A percentile compares a stretch with the other conserved stretches of the same genome.
Conservation (phyloP, 441 rosid species). For the Pelargonium cotyledonis region DNA sequence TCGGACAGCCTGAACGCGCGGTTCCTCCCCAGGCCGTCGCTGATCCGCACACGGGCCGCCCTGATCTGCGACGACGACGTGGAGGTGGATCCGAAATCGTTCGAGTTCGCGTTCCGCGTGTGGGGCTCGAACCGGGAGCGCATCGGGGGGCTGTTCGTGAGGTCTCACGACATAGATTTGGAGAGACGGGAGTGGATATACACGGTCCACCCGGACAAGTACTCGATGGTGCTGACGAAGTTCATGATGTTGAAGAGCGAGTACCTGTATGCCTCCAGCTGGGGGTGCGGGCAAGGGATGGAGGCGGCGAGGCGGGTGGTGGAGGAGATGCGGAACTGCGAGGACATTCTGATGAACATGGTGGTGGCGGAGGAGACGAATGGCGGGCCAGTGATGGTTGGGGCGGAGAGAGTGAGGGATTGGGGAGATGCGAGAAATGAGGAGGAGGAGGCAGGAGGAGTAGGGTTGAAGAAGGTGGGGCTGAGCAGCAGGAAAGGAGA, state of each 20-base stretch:
- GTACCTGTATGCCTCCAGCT: slow-evolving; percentile 59
- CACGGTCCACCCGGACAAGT: slow-evolving; percentile 73
- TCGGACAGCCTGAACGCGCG: slow-evolving; percentile 74
- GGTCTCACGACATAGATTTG: slow-evolving; percentile 72
- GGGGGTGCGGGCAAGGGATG: slow-evolving; percentile 51
- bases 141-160: slow-evolving; percentile 58
- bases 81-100: slow-evolving; percentile 56
- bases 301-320: slow-evolving; percentile 52
- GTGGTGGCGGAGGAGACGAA: slow-evolving; percentile 55
- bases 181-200: slow-evolving; percentile 65
- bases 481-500: slow-evolving; percentile 63
- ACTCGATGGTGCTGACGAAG: slow-evolving; percentile 73
- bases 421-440: slow-evolving; percentile 87
- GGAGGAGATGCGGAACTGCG: slow-evolving; percentile 62
- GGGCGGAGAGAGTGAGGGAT: slow-evolving; percentile 66
- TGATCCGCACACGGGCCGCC: slow-evolving; percentile 53
- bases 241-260: slow-evolving; percentile 66
- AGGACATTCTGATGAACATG: slow-evolving; percentile 83
- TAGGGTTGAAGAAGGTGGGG: slow-evolving; percentile 49
- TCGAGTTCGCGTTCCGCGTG: slow-evolving; percentile 63
- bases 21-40: slow-evolving; percentile 53
- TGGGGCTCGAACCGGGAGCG: slow-evolving; percentile 68
- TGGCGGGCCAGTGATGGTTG: slow-evolving; percentile 68
- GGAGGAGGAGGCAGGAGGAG: slow-evolving; percentile 23
- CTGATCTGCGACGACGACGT: slow-evolving; percentile 81